These are phyloP conservation scores for Jatropha curcas DNA, from an alignment of 345 rosid species.

Conservation along the genomic window DNA sequence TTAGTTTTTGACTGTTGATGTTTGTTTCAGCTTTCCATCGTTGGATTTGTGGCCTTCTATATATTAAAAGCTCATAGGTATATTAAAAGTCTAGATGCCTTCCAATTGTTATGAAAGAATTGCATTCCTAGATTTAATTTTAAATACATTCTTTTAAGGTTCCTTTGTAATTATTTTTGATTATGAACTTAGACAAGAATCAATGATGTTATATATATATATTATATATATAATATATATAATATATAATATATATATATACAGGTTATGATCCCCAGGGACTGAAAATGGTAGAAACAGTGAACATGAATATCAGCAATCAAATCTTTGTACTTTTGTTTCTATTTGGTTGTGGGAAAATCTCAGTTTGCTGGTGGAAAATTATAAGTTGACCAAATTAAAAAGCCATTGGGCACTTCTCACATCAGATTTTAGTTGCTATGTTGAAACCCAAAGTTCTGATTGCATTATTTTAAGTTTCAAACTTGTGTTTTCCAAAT, in stretches of 20 bases:
- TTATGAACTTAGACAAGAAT: neutral
- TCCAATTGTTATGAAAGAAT: neutral
- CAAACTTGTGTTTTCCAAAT: neutral
- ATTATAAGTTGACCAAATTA: neutral
- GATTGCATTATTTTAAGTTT: neutral
- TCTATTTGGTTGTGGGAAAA: neutral
- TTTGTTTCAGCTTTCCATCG: neutral
- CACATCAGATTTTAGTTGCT: neutral
- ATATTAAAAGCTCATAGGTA: neutral
- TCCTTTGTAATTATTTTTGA: neutral
- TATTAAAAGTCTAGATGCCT: neutral
- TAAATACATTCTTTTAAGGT: neutral
- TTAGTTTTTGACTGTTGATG: neutral
- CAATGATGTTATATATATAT: no score
- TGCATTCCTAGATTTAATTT: neutral
- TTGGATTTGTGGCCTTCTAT: slow-evolving; percentile 1
- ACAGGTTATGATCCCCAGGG: no score
- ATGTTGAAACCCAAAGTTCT: no score
- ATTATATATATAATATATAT: no score
- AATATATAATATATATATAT: no score
- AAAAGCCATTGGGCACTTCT: neutral
- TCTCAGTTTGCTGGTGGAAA: neutral
- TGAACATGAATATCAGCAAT: neutral
- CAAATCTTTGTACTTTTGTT: neutral
- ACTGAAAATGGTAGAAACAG: neutral